A percentile compares a stretch with the other conserved stretches of the same genome.
Evolutionary conservation across 2,329 filamentous ascomycete species (phyloP).

Genomic region (Colletotrichum higginsianum): DNA sequence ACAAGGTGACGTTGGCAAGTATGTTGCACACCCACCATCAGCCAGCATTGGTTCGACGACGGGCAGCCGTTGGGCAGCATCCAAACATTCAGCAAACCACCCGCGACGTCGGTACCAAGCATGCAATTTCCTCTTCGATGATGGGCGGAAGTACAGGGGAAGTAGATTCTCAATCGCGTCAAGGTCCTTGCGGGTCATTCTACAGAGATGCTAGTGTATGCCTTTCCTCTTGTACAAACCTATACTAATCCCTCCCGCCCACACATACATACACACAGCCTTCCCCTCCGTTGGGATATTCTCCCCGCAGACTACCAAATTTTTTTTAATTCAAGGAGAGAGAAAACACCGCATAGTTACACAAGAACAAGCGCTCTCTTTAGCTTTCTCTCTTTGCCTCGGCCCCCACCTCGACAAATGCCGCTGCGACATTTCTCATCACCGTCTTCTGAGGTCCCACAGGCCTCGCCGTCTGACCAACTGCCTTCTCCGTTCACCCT

Average conservation of each 20-base stretch:
- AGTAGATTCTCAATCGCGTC: slow-evolving; percentile 9
- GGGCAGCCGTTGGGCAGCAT: background rate
- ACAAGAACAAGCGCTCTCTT: slow-evolving; percentile 1
- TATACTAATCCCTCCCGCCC: background rate
- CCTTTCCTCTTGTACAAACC: background rate
- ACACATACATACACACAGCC: background rate
- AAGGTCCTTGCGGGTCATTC: slow-evolving; percentile 31
- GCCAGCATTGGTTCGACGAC: background rate
- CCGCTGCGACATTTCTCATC: background rate
- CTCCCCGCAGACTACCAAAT: background rate
- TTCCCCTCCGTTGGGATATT: background rate
- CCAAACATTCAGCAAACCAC: background rate
- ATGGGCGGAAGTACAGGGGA: slow-evolving; percentile 16
- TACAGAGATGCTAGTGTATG: slow-evolving; percentile 24
- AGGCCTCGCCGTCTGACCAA: slow-evolving; percentile 8
- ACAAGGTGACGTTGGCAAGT: background rate
- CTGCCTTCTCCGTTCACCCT: slow-evolving; percentile 32
- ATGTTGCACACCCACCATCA: too few relatives aligned
- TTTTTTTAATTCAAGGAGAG: background rate
- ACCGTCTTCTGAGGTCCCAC: slow-evolving; percentile 2
- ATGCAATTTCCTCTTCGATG: background rate
- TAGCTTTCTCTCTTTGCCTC: slow-evolving; percentile 1
- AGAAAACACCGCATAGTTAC: slow-evolving; percentile 7
- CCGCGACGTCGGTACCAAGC: background rate
- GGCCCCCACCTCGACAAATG: background rate